Evolutionary conservation across 2,329 filamentous ascomycete genomes (phyloP).

Genomic region (Curvularia sp.): DNA sequence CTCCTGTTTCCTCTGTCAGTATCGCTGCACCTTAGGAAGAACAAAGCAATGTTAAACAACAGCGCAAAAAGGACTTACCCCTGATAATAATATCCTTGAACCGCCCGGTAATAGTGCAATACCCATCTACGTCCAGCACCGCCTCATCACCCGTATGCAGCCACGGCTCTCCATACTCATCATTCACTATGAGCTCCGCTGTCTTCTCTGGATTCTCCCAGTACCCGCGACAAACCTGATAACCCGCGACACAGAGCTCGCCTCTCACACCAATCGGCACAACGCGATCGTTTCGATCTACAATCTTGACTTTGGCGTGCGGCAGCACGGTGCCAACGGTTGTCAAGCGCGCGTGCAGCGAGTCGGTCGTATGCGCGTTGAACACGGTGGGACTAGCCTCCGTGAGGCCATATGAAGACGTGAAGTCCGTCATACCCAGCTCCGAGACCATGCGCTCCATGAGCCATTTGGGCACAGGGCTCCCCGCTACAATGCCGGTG

Average conservation of each 20-base stretch:
- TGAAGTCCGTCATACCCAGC: conserved; percentile 78
- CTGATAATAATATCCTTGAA: conserved; percentile 84
- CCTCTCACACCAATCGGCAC: conserved; percentile 72
- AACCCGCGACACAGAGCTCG: conserved; percentile 79
- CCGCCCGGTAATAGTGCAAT: conserved; percentile 74
- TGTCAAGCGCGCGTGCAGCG: conserved; percentile 68
- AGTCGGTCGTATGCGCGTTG: conserved; percentile 78
- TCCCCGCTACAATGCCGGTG: conserved; percentile 80
- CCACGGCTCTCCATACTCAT: conserved; percentile 62
- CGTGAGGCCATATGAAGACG: conserved; percentile 66
- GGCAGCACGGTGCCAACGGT: conserved; percentile 81
- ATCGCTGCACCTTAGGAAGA: background rate
- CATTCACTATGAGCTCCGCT: conserved; percentile 71
- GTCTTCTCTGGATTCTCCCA: conserved; percentile 77
- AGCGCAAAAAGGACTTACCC: conserved; percentile 51
- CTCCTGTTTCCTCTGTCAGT: conserved; percentile 30
- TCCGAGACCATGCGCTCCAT: conserved; percentile 75
- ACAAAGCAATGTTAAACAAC: background rate
- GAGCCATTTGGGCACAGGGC: conserved; percentile 75
- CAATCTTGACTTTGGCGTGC: conserved; percentile 76
- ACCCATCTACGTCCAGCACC: conserved; percentile 56
- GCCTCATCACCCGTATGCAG: conserved; percentile 52
- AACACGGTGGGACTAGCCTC: conserved; percentile 83
- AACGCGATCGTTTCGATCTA: conserved; percentile 69
- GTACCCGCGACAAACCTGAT: conserved; percentile 72